Conservation (phyloP, 495 filamentous ascomycete species). For the Aspergillus wentii region DNA sequence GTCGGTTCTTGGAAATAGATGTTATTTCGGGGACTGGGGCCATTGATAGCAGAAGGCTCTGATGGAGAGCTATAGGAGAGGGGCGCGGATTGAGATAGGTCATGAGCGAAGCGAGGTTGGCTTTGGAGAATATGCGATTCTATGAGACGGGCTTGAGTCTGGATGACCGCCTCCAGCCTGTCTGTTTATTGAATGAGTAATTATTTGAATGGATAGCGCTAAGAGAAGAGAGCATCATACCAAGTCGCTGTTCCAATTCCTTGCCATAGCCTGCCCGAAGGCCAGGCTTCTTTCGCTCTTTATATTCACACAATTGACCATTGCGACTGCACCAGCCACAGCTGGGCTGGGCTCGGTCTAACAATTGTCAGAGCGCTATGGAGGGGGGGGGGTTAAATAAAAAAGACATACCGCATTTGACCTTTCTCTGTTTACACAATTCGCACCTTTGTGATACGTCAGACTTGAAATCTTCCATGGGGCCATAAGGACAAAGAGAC, state of each 20-base stretch:
- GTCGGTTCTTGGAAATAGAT: constrained; percentile 35
- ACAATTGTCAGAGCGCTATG: no score
- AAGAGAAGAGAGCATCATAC: constrained; percentile 17
- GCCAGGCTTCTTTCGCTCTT: constrained; percentile 80
- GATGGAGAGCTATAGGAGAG: constrained; percentile 40
- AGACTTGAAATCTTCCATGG: constrained; percentile 8
- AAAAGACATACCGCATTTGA: constrained; percentile 60
- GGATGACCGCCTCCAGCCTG: constrained; percentile 44
- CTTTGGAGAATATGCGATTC: constrained; percentile 44
- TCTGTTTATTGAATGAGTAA: constrained; percentile 20
- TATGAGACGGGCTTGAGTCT: constrained; percentile 41
- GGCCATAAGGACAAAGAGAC: not conserved
- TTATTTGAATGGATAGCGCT: not conserved
- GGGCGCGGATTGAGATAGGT: constrained; percentile 20
- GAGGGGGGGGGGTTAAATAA: no score
- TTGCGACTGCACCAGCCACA: constrained; percentile 89
- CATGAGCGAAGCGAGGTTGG: constrained; percentile 18
- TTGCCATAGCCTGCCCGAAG: constrained; percentile 81
- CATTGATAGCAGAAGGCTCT: constrained; percentile 33
- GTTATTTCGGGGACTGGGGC: constrained; percentile 30
- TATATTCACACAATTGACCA: constrained; percentile 72
- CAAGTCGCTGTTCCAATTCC: constrained; percentile 77
- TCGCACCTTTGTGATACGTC: constrained; percentile 55
- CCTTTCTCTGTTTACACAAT: constrained; percentile 79
- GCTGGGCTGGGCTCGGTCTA: constrained; percentile 70